Evolutionary conservation across 2,329 filamentous ascomycete genomes (phyloP), one percentile per base, ranked within the genome.

Genomic region (Shiraia bambusicola): DNA sequence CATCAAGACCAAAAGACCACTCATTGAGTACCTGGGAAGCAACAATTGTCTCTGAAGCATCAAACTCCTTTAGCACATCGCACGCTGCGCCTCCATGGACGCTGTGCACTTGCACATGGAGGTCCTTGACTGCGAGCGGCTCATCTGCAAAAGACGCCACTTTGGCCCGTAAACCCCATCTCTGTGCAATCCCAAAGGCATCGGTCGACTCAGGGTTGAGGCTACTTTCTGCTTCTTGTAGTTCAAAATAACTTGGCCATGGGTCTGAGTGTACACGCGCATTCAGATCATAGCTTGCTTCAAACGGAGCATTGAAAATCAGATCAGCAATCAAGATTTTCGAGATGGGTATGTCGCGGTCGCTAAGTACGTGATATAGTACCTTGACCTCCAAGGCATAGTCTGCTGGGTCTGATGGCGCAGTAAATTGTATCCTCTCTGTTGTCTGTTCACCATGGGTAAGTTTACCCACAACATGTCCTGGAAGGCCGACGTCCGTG

Each of bases 241-340:
- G 73, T 37, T 83, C 77, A 67, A 97, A 98, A 56, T 94, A 83
- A 63, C 85, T 90, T 1, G 93, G 91, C 92, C 93, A 98, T 2
- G 82, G 76, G 34, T 86, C 84, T 0, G 78, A 69, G 65, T 96
- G 86, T 3, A 95, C 75, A 8, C 86, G 80, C 9, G 93, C 90
- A 10, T 84, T 77, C 48, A 97, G 82, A 49, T 94, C 88, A 66
- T 95, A 96, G 59, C 87, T 93, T 12, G 90, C 88, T 69, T 95
- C 90, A 57, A 98, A 97, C 0, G 92, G 89, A 35, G 83, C 84
- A 39, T 88, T 82, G 40, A 96, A 79, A 27, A 82, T 79, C 4
- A 97, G 67, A 38, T 85, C 83, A 28, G 87, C 77, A 1, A 81
- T 76, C 15, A 86, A 71, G 2, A 79, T 81, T 66, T 94, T 92